phyloP scores from a whole-genome alignment of 371 early-diverging fungal species.

The Lichtheimia ornata region DNA sequence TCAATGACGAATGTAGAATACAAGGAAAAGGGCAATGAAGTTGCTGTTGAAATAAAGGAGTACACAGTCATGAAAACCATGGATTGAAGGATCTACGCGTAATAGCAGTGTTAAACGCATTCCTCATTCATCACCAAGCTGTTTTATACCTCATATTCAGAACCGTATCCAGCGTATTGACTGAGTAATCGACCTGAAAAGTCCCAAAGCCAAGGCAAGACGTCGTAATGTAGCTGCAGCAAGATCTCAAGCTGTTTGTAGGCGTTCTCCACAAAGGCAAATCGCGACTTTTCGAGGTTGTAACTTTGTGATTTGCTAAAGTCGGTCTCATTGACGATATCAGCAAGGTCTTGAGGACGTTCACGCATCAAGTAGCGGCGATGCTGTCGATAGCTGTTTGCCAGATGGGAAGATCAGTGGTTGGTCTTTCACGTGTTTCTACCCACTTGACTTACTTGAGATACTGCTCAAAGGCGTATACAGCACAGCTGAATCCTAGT shows the following conservation, averaged over 20 bases:
- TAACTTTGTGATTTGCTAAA: slow-evolving; percentile 87
- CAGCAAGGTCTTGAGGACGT: slow-evolving; percentile 64
- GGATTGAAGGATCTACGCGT: slow-evolving; percentile 79
- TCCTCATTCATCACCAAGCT: not conserved
- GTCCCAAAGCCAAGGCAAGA: slow-evolving; percentile 79
- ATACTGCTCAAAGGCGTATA: slow-evolving; percentile 71
- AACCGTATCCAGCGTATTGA: slow-evolving; percentile 57
- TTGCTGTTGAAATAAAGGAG: slow-evolving; percentile 60
- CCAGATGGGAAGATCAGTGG: not conserved
- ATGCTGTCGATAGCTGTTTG: slow-evolving; percentile 71
- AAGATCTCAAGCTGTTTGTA: slow-evolving; percentile 69
- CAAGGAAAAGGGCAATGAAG: slow-evolving; percentile 81
- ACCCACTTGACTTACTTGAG: slow-evolving; percentile 48
- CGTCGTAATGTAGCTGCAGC: slow-evolving; percentile 65
- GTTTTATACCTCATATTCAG: slow-evolving; percentile 68
- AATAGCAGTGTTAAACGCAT: not conserved
- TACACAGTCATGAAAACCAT: slow-evolving; percentile 74
- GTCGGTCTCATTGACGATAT: slow-evolving; percentile 70
- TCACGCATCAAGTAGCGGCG: slow-evolving; percentile 64
- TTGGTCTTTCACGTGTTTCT: not conserved
- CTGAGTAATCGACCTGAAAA: slow-evolving; percentile 56
- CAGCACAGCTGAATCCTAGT: slow-evolving; percentile 63
- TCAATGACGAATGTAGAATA: slow-evolving; percentile 96
- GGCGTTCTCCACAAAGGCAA: slow-evolving; percentile 67
- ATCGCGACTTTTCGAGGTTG: slow-evolving; percentile 83